Evolutionary conservation across 257 asterid species (phyloP).

Genomic region (Solanum medicagineum): DNA sequence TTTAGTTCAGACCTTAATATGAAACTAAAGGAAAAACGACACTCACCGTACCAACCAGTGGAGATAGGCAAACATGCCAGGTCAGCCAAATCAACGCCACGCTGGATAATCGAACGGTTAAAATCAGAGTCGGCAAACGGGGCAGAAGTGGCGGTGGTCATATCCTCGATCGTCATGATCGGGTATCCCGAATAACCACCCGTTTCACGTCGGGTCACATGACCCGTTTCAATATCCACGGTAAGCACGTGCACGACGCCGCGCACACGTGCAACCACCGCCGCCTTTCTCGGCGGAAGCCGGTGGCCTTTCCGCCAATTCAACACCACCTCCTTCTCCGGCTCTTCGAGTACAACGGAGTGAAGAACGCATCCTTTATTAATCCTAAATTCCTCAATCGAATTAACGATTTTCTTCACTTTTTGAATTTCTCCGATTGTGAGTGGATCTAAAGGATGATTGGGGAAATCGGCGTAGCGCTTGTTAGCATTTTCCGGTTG

Average conservation of each 20-base stretch:
- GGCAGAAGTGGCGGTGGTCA: conserved; percentile 61
- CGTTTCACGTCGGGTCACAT: conserved; percentile 29
- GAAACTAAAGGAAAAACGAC: too few relatives aligned
- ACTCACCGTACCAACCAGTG: conserved; percentile 81
- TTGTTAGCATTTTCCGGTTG: conserved; percentile 8
- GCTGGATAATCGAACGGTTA: conserved; percentile 65
- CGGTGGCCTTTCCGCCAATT: conserved; percentile 51
- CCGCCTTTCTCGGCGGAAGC: conserved; percentile 56
- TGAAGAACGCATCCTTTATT: conserved; percentile 49
- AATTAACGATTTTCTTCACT: conserved; percentile 21
- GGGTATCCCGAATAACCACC: conserved; percentile 58
- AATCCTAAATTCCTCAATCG: conserved; percentile 23
- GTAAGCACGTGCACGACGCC: conserved; percentile 45
- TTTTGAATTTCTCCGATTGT: conserved; percentile 44
- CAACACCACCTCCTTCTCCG: conserved; percentile 45
- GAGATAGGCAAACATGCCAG: conserved; percentile 81
- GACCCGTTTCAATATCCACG: conserved; percentile 39
- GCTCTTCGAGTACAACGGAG: conserved; percentile 67
- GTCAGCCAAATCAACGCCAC: conserved; percentile 77
- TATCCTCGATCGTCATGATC: conserved; percentile 80
- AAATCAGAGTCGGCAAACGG: conserved; percentile 61
- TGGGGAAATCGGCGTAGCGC: conserved; percentile 45
- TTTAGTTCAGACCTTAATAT: neutral
- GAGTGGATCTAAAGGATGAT: conserved; percentile 89
- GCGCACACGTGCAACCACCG: conserved; percentile 64